Evolutionary conservation across 768 basidiomycete genomes (phyloP), one percentile per base, ranked within the genome.

Genomic region (Ramaria rubella): DNA sequence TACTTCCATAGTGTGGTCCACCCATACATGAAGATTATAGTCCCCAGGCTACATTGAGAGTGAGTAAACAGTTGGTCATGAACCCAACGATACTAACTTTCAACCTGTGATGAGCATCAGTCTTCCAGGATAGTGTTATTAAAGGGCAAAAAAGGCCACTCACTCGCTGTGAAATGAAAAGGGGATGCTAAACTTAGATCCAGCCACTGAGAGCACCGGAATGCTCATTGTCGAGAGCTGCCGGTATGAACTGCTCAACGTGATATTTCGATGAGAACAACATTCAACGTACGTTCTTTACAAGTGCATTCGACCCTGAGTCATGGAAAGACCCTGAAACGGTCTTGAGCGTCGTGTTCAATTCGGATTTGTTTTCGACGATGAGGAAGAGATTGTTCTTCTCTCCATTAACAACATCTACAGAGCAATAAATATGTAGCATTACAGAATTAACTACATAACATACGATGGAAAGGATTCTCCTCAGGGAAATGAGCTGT

Each of bases 401-500:
- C 74, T 90, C 87, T 58, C 90, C 90, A 62, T 93, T 93, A 30
- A 91, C 82, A 49, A 92, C 73, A 58, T 90, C 90, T 92, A 64
- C n/a, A 60, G 19, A 29, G 29, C 56, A 30, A 11, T 56, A 4
- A 27, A 31, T 23, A 12, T 23, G 14, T 15, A 12, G 19, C 23
- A 27, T 26, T 46, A 36, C 27, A 49, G 26, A 26, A 60, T 42
- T 12, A 55, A 58, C 52, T 9, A 7, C 19, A 15, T 46, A 49
- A 79, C 88, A 61, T 68, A 90, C 89, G 86, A 63, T 83, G 85
- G 63, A 90, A 89, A 1, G 81, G 77, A 64, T 91, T 90, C 49
- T 75, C 74, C 61, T 88, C 85, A 15, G 82, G 80, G 68, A 90
- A 91, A 6, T 77, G 72, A 55, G 83, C 82, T 60, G 69, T 61